Evolutionary conservation across 169 alveolate genomes (phyloP).

Genomic region (Pseudocohnilembus persalinus): DNA sequence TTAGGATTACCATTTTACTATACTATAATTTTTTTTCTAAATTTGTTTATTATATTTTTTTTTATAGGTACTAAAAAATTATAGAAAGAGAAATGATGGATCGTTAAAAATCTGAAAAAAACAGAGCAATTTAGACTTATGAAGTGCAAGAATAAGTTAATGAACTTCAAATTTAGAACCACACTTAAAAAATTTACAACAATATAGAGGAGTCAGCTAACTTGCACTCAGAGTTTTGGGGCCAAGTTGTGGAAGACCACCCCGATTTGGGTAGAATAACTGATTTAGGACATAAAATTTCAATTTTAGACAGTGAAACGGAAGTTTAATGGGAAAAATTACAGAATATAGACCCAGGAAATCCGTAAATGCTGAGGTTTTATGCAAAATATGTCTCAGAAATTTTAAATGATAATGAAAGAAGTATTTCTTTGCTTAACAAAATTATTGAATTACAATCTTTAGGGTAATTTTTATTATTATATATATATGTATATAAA

Average conservation of each 20-base stretch:
- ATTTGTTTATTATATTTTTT: too few relatives aligned
- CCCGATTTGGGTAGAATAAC: background rate
- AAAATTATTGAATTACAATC: background rate
- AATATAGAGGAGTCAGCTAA: background rate
- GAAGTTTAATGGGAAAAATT: background rate
- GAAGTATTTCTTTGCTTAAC: background rate
- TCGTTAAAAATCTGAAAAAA: background rate
- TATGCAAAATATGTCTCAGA: background rate
- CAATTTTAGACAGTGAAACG: background rate
- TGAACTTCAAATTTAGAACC: background rate
- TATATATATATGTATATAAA: too few relatives aligned
- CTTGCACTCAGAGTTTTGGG: background rate
- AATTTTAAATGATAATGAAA: background rate
- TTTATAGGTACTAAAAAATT: background rate
- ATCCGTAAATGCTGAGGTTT: background rate
- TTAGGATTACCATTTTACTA: too few relatives aligned
- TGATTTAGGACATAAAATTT: background rate
- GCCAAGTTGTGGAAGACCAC: background rate
- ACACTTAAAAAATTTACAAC: background rate
- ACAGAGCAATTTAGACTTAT: background rate
- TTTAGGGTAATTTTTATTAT: background rate
- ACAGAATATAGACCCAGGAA: background rate
- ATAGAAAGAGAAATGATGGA: background rate
- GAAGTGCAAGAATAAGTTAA: background rate
- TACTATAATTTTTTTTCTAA: too few relatives aligned